Conservation (phyloP, 2,329 filamentous ascomycete species). For the Ophiostoma pallidulum region DNA sequence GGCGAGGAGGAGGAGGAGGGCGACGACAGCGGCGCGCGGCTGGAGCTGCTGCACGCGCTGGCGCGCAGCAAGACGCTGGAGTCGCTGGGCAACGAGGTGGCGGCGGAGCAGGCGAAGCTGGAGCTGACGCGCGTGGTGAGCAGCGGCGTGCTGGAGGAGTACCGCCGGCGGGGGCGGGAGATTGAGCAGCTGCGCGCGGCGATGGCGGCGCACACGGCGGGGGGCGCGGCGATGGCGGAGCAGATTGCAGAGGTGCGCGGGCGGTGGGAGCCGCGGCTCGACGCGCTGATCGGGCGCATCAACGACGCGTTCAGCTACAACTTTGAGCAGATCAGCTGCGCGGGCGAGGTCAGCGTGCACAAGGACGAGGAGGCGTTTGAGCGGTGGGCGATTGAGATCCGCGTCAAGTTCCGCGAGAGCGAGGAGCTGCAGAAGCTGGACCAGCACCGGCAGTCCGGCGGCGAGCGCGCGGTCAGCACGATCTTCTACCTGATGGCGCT, state of each 20-base stretch:
- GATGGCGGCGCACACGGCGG: conserved; percentile 44
- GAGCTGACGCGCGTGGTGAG: conserved; percentile 74
- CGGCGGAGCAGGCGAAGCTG: conserved; percentile 63
- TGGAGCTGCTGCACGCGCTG: conserved; percentile 34
- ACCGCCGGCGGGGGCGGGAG: conserved; percentile 58
- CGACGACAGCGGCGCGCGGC: conserved; percentile 29
- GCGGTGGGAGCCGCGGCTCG: conserved; percentile 76
- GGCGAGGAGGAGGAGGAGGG: conserved; percentile 29
- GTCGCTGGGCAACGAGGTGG: conserved; percentile 63
- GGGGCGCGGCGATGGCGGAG: conserved; percentile 44
- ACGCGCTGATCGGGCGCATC: conserved; percentile 68
- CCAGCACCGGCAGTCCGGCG: conserved; percentile 88
- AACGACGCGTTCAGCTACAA: conserved; percentile 88
- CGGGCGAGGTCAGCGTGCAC: conserved; percentile 77
- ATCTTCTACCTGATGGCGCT: conserved; percentile 99
- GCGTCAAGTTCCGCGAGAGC: conserved; percentile 84
- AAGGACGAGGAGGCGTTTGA: conserved; percentile 94
- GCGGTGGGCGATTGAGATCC: conserved; percentile 86
- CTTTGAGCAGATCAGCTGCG: conserved; percentile 88
- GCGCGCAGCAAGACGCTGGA: conserved; percentile 45
- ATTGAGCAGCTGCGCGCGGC: conserved; percentile 55
- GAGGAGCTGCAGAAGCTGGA: conserved; percentile 79
- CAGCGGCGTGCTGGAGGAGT: conserved; percentile 65
- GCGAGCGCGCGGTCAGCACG: conserved; percentile 90
- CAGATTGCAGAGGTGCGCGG: conserved; percentile 58